These are phyloP conservation scores for Strigomonas oncopelti DNA, from an alignment of 208 protist genomes.

Conservation along the genomic window DNA sequence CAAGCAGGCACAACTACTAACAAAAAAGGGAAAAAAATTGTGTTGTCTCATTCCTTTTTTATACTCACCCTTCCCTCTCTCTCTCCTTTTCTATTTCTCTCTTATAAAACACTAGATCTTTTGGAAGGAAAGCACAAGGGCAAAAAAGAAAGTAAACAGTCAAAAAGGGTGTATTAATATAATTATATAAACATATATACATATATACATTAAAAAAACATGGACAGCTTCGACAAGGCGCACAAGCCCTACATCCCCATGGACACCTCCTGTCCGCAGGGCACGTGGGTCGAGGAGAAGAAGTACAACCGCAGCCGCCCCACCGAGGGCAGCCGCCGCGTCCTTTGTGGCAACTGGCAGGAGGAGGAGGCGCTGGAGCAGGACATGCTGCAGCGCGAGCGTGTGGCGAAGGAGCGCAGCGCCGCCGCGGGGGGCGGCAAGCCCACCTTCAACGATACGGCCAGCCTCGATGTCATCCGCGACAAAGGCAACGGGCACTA, in stretches of 20 bases:
- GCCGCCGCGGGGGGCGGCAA: constrained; percentile 13
- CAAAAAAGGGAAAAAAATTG: constrained; percentile 5
- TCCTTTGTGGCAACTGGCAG: constrained; percentile 88
- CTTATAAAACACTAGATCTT: not conserved
- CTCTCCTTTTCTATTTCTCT: constrained; percentile 9
- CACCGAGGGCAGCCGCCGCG: constrained; percentile 41
- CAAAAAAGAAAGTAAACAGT: constrained; percentile 12
- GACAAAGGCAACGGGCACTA: constrained; percentile 40
- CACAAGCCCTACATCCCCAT: constrained; percentile 76
- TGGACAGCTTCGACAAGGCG: constrained; percentile 36
- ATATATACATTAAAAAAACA: constrained; percentile 10
- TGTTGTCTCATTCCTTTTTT: not conserved
- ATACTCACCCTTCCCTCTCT: constrained; percentile 8
- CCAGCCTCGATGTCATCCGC: constrained; percentile 63
- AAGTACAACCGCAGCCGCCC: constrained; percentile 79
- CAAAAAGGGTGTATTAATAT: constrained; percentile 1
- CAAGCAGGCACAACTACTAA: no score
- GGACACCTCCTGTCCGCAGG: constrained; percentile 82
- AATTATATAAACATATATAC: constrained; percentile 6
- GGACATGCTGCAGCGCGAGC: constrained; percentile 53
- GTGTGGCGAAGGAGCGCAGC: constrained; percentile 12
- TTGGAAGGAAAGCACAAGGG: no score
- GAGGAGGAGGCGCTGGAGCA: constrained; percentile 75
- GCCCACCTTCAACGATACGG: constrained; percentile 24
- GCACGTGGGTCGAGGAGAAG: constrained; percentile 85